Evolutionary conservation across 305 asterid species (phyloP), one percentile per base, ranked within the genome.

Genomic region (Fraxinus angustifolia): DNA sequence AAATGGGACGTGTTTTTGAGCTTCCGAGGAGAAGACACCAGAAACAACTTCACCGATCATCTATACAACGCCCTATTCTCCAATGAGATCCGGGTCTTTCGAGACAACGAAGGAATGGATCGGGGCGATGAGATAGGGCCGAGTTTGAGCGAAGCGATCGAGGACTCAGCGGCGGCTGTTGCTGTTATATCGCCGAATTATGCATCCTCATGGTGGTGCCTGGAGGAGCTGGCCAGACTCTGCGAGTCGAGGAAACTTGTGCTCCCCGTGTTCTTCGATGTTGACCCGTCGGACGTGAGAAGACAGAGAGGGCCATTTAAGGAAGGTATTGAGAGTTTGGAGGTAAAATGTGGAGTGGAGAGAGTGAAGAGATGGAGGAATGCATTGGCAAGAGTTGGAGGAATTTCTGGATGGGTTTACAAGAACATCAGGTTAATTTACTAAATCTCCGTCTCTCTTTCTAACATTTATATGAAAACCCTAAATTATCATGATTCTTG

Each of bases 21-120:
- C 65, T 86, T 28, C 83, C 40, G 89, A 77, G 89, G 87, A 14
- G 84, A 84, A 71, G 88, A 86, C 82, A 84, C 89, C 16, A 85
- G 89, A 2, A 8, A 73, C 2, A 26, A 16, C 65, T 79, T 87
- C 78, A 45, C 83, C 1, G 36, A 58, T 33, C 28, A 12, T 60
- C 86, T 87, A 60, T 80, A 79, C 84, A 16, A 80, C 6, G 84
- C 81, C 7, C 82, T 87, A 21, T 56, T 58, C 11, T 40, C 80
- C 11, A 53, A 21, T 2, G 77, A 78, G 3, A 78, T 86, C 73
- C 83, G 79, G 2, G 81, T 79, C 28, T 87, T 84, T 83, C 79
- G 74, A 10, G 89, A 84, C 62, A 75, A 83, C 50, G 80, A 84
- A 26, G 87, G 75, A 10, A 1, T 84, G 50, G 79, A 38, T 36